These are phyloP conservation scores for Coemansia sp. DNA, from an alignment of 192 early-diverging fungal genomes.

Conservation along the genomic window DNA sequence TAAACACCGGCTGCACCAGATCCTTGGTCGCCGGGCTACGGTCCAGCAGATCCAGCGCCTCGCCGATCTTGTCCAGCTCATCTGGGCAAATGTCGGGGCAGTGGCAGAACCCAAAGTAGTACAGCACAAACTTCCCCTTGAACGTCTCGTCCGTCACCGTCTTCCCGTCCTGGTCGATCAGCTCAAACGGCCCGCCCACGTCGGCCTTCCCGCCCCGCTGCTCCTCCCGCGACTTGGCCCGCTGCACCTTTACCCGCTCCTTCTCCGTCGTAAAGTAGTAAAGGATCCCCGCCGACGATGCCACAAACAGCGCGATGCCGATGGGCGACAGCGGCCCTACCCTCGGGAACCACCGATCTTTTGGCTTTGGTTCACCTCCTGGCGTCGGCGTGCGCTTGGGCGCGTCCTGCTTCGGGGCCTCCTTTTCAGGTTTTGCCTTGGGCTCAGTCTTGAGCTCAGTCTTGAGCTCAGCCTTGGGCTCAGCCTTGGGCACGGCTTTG, in stretches of 20 bases:
- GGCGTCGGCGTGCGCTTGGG: slow-evolving; percentile 2
- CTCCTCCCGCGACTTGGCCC: slow-evolving; percentile 24
- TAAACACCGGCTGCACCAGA: slow-evolving; percentile 81
- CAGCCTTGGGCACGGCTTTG: not conserved
- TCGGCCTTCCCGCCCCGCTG: slow-evolving; percentile 72
- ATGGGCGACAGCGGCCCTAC: slow-evolving; percentile 41
- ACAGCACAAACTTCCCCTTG: slow-evolving; percentile 75
- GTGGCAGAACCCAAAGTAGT: slow-evolving; percentile 99
- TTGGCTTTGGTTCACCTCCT: not conserved
- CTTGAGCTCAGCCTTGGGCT: slow-evolving; percentile 5
- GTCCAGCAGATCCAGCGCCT: slow-evolving; percentile 66
- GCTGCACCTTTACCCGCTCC: slow-evolving; percentile 49
- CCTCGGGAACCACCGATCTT: slow-evolving; percentile 20
- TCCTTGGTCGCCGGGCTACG: slow-evolving; percentile 44
- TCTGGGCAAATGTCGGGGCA: slow-evolving; percentile 99
- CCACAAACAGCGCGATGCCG: slow-evolving; percentile 50
- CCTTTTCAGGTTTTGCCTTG: not conserved
- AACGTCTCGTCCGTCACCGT: slow-evolving; percentile 69
- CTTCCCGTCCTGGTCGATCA: slow-evolving; percentile 76
- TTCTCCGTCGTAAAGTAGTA: slow-evolving; percentile 63
- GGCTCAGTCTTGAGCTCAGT: not conserved
- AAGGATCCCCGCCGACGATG: slow-evolving; percentile 54
- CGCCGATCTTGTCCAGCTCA: slow-evolving; percentile 95
- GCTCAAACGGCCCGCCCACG: slow-evolving; percentile 83
- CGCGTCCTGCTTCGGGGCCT: not conserved